Percentiles rank a stretch among this genome's conserved stretches.
phyloP scores from a whole-genome alignment of 2,329 filamentous ascomycete genomes.

The Beauveria bassiana region DNA sequence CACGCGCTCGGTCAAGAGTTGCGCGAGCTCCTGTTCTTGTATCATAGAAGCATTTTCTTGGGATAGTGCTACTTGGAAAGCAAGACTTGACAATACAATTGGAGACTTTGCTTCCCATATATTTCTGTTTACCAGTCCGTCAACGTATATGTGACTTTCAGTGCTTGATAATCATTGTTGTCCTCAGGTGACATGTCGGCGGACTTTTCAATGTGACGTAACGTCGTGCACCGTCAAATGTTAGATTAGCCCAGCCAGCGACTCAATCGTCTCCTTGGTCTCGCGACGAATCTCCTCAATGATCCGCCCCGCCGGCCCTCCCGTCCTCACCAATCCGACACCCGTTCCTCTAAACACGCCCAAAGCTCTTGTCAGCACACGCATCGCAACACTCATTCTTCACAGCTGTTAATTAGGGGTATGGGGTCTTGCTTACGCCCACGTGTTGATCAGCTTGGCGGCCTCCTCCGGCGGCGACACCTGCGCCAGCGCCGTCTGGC shows the following conservation, averaged over 20 bases:
- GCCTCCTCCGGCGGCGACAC: conserved; percentile 28
- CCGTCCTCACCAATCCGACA: conserved; percentile 36
- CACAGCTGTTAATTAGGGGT: background rate
- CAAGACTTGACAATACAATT: background rate
- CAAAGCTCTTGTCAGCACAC: background rate
- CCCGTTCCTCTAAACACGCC: conserved; percentile 30
- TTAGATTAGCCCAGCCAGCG: conserved; percentile 16
- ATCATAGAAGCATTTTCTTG: conserved; percentile 8
- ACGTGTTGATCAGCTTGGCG: conserved; percentile 26
- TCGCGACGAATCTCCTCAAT: conserved; percentile 33
- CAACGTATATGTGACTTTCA: background rate
- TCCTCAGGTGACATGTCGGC: background rate
- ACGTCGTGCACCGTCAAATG: background rate
- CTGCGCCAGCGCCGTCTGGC: conserved; percentile 29
- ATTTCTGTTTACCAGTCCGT: no score
- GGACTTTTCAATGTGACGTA: background rate
- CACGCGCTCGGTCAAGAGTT: background rate
- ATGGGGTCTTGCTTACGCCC: conserved; percentile 25
- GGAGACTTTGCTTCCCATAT: background rate
- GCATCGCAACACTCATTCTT: background rate
- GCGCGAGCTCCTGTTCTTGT: background rate
- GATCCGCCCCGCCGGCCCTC: conserved; percentile 34
- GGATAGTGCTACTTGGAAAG: background rate
- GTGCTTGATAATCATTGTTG: background rate
- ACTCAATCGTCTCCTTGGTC: conserved; percentile 26